These are phyloP conservation scores for Fusarium decemcellulare DNA, from an alignment of 2,329 filamentous ascomycete genomes.

Conservation along the genomic window DNA sequence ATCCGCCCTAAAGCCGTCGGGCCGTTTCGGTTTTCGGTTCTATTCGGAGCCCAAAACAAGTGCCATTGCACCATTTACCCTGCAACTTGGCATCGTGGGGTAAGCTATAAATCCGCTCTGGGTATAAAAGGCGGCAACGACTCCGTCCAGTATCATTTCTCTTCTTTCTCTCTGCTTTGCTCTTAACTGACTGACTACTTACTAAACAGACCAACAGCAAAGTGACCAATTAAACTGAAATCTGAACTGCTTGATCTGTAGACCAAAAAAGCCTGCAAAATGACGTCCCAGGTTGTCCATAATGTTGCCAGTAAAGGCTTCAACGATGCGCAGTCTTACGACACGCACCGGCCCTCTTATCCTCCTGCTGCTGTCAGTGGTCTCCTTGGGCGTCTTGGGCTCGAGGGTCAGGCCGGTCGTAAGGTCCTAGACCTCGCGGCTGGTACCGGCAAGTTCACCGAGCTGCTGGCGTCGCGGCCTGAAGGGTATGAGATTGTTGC, in stretches of 20 bases:
- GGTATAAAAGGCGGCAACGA: slow-evolving; percentile 37
- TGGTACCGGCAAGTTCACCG: slow-evolving; percentile 80
- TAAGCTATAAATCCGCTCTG: slow-evolving; percentile 7
- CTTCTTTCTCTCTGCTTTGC: slow-evolving; percentile 5
- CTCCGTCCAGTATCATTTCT: not conserved
- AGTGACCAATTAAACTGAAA: slow-evolving; percentile 10
- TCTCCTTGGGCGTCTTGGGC: slow-evolving; percentile 69
- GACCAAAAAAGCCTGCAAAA: slow-evolving; percentile 12
- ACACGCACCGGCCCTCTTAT: slow-evolving; percentile 78
- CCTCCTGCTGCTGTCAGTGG: slow-evolving; percentile 68
- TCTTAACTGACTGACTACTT: slow-evolving; percentile 1
- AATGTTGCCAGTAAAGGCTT: slow-evolving; percentile 70
- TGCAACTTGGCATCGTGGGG: slow-evolving; percentile 26
- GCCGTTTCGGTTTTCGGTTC: slow-evolving; percentile 29
- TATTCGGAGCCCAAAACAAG: slow-evolving; percentile 25
- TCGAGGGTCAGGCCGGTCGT: slow-evolving; percentile 62
- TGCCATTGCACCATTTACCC: slow-evolving; percentile 30
- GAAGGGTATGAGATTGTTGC: slow-evolving; percentile 74
- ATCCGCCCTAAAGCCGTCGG: slow-evolving; percentile 41
- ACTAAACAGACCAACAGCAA: not conserved
- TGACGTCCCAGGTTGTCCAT: slow-evolving; percentile 62
- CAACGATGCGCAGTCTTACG: slow-evolving; percentile 74
- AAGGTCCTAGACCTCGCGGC: slow-evolving; percentile 75
- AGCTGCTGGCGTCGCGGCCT: slow-evolving; percentile 68
- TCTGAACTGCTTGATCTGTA: slow-evolving; percentile 9